These are phyloP conservation scores for Fusarium solani-melongenae DNA, from an alignment of 2,329 filamentous ascomycete genomes.

Conservation along the genomic window DNA sequence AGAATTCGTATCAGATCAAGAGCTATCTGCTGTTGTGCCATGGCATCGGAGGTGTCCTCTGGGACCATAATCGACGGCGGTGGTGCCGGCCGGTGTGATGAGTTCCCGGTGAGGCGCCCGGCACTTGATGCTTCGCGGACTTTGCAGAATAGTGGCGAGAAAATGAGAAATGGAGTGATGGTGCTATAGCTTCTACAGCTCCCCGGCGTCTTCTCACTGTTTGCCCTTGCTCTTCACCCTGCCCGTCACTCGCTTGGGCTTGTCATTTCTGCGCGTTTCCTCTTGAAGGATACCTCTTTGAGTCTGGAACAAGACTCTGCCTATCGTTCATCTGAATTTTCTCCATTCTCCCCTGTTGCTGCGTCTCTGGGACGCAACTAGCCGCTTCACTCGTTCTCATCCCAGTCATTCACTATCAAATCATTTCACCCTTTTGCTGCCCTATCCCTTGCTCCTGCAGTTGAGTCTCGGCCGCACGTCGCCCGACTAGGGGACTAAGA, in stretches of 20 bases:
- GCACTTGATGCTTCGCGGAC: conserved; percentile 10
- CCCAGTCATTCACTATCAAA: not conserved
- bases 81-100: not conserved
- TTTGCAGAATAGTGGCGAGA: conserved; percentile 9
- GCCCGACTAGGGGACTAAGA: not conserved
- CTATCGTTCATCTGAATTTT: conserved; percentile 12
- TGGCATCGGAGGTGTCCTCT: conserved; percentile 6
- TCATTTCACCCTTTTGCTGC: not conserved
- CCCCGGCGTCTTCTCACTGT: conserved; percentile 17
- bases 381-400: not conserved
- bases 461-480: not conserved
- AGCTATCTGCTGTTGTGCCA: conserved; percentile 40
- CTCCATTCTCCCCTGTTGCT: conserved; percentile 24
- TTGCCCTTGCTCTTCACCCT: conserved; percentile 8
- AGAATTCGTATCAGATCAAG: conserved; percentile 30
- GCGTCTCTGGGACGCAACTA: conserved; percentile 1
- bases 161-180: not conserved
- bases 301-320: conserved; percentile 12
- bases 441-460: not conserved
- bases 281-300: conserved; percentile 5
- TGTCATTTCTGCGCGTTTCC: not conserved
- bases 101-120: conserved; percentile 35
- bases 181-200: conserved; percentile 41
- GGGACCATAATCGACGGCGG: not conserved
- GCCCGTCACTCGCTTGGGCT: conserved; percentile 30